Evolutionary conservation across 2,329 filamentous ascomycete genomes (phyloP), one percentile per base, ranked within the genome.

Genomic region (Trichoderma sp.): DNA sequence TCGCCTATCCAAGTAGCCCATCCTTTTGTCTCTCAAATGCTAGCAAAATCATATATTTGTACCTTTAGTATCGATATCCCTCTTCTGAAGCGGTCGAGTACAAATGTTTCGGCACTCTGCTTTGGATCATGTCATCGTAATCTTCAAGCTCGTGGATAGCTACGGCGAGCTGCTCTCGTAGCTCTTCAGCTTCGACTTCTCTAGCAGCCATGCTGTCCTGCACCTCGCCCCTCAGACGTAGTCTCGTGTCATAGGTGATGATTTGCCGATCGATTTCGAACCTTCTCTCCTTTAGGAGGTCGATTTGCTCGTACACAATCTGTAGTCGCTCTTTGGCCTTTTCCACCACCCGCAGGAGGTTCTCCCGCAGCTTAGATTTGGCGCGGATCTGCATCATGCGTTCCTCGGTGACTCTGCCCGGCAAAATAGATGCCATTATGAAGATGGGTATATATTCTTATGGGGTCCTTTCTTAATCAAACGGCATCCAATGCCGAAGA

Each of bases 341-440:
- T 16, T 52, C 21, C 8, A 67, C 31, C 11, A 7, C 27, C 16
- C 24, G 16, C 5, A 52, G 16, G 10, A 67, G 55, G n/a, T 21
- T 19, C 24, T 60, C 37, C 29, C 64, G 64, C 33, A 59, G 37
- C 53, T 52, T 60, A 29, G 64, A 52, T n/a, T 52, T 31, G 37
- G 16, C 21, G 14, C 55, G 37, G 19, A 67, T 24, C 19, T 35
- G 55, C 31, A 56, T 33, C 64, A 60, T 60, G 47, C 47, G 47
- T 14, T 58, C 37, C 14, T n/a, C 6, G 3, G 37, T 33, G 55
- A 47, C 14, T 57, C 27, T 65, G 7, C 33, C 43, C 5, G 33
- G n/a, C 8, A 24, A 7, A 21, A 5, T 37, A 3, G 56, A 40
- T 11, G 56, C 10, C n/a, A 24, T 58, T 13, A 5, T 49, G 10